Evolutionary conservation across 1,139 yeast genomes (phyloP).

Genomic region (Trichomonascaceae sp.): DNA sequence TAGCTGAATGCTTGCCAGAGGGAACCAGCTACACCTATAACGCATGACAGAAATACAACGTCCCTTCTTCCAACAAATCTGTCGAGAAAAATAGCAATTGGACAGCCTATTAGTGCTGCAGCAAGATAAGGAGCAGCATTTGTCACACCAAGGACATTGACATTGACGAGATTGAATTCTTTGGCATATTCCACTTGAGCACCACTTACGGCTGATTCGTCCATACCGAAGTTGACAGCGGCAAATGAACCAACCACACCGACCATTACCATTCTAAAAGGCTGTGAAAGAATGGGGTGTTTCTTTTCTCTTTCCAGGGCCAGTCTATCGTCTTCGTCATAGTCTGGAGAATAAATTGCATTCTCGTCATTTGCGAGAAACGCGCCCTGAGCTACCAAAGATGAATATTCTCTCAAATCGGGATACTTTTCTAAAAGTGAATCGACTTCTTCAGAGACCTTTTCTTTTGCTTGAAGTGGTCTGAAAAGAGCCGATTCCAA

Average conservation of each 20-base stretch:
- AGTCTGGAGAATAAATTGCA: slow-evolving; percentile 1
- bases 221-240: slow-evolving; percentile 46
- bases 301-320: background rate
- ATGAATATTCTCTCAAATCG: slow-evolving; percentile 4
- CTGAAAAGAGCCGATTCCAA: background rate
- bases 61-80: slow-evolving; percentile 10
- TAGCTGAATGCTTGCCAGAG: slow-evolving; percentile 45
- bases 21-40: slow-evolving; percentile 52
- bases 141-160: slow-evolving; percentile 36
- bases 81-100: slow-evolving; percentile 7
- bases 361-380: slow-evolving; percentile 8
- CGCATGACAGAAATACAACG: slow-evolving; percentile 38
- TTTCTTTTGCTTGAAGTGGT: slow-evolving; percentile 2
- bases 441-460: slow-evolving; percentile 8
- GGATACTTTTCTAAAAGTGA: slow-evolving; percentile 6
- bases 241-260: slow-evolving; percentile 11
- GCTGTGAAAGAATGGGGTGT: slow-evolving; percentile 8
- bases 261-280: slow-evolving; percentile 8
- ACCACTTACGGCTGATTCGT: slow-evolving; percentile 67
- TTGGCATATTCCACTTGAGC: slow-evolving; percentile 57
- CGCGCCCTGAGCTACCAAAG: slow-evolving; percentile 6
- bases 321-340: slow-evolving; percentile 5
- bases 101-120: slow-evolving; percentile 10
- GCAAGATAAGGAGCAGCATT: slow-evolving; percentile 12
- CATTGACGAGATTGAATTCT: slow-evolving; percentile 42